Conservation (phyloP, 108 stramenopile genomes). For the Pseudonitzschia multistriata region DNA sequence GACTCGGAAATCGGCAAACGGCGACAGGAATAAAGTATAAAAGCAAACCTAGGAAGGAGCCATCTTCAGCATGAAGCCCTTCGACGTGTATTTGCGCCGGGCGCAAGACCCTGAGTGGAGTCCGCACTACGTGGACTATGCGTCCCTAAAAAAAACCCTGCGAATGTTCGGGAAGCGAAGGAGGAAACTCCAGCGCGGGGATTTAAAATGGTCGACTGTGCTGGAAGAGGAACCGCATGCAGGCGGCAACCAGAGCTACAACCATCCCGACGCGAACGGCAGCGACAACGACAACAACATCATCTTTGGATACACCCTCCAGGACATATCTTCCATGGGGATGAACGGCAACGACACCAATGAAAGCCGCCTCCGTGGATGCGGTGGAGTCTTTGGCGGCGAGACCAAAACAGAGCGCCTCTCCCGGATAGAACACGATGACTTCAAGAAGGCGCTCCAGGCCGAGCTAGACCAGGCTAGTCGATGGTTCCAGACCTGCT, state of each 20-base stretch:
- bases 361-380: slow-evolving; percentile 1
- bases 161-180: slow-evolving; percentile 3
- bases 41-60: too few species aligned
- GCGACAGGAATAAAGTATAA: neutral
- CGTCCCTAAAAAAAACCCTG: slow-evolving; percentile 2
- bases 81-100: slow-evolving; percentile 4
- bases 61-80: slow-evolving; percentile 14
- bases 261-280: neutral
- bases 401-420: neutral
- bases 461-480: neutral
- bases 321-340: neutral
- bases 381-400: neutral
- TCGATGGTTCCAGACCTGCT: slow-evolving; percentile 3
- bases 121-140: slow-evolving; percentile 1
- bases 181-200: neutral
- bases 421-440: slow-evolving; percentile 13
- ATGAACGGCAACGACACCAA: slow-evolving; percentile 4
- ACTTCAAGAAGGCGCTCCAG: slow-evolving; percentile 2
- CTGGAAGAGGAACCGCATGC: neutral
- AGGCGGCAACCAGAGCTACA: neutral
- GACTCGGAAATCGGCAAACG: too few species aligned
- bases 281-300: neutral
- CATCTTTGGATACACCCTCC: slow-evolving; percentile 4
- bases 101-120: slow-evolving; percentile 1
- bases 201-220: slow-evolving; percentile 10